A percentile compares a stretch with the other conserved stretches of the same genome.
Conservation (phyloP, 1,284 basidiomycete species). For the Lentinula novae-zelandiae region DNA sequence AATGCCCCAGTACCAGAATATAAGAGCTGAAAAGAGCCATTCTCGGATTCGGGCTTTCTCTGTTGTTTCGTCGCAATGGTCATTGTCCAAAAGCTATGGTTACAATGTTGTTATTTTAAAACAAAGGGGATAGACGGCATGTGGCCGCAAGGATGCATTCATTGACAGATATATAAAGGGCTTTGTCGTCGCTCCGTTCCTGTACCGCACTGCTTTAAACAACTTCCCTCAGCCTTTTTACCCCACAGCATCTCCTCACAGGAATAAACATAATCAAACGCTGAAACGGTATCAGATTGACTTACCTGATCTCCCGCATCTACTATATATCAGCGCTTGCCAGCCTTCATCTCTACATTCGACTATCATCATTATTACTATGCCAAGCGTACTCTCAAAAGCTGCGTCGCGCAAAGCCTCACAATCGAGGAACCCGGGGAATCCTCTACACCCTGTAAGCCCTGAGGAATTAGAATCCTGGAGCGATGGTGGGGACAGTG, state of each 20-base stretch:
- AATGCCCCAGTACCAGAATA: no score
- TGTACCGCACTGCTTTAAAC: not conserved
- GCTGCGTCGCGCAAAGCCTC: constrained; percentile 6
- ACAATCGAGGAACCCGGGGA: constrained; percentile 5
- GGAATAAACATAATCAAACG: not conserved
- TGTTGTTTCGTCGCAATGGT: constrained; percentile 1
- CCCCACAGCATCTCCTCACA: not conserved
- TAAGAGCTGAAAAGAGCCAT: not conserved
- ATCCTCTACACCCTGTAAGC: constrained; percentile 27
- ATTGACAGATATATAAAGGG: constrained; percentile 5
- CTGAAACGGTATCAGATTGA: constrained; percentile 1
- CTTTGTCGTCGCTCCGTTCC: not conserved
- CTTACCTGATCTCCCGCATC: not conserved
- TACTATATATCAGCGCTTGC: not conserved
- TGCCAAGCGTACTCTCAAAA: constrained; percentile 9
- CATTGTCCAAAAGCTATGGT: not conserved
- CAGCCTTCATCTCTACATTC: not conserved
- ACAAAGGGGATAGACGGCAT: constrained; percentile 5
- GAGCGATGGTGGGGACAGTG: constrained; percentile 30
- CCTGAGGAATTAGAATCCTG: constrained; percentile 32
- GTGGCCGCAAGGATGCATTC: not conserved
- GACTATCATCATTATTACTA: constrained; percentile 1
- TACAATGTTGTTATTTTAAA: not conserved
- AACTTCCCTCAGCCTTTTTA: not conserved
- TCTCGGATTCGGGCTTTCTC: not conserved